Conservation (phyloP, 169 alveolate genomes). For the Plasmodium billcollinsi region DNA sequence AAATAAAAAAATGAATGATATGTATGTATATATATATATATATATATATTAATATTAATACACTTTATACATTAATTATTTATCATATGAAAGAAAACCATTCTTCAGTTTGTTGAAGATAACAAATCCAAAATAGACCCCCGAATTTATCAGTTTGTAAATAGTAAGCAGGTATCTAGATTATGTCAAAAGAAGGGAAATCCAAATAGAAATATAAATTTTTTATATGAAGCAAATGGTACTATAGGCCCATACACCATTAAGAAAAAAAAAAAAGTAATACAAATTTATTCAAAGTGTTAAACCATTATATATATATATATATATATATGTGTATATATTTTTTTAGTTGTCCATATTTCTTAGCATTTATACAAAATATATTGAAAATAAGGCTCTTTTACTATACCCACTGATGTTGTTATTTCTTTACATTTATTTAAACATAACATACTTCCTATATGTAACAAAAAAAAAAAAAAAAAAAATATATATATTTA, state of each 20-base stretch:
- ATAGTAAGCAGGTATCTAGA: slow-evolving; percentile 7
- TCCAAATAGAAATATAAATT: not conserved
- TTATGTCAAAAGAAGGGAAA: slow-evolving; percentile 18
- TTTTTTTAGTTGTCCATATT: slow-evolving; percentile 22
- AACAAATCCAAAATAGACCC: slow-evolving; percentile 43
- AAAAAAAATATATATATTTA: not conserved
- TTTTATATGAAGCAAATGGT: slow-evolving; percentile 48
- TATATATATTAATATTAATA: not conserved
- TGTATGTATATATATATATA: not conserved
- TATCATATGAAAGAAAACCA: slow-evolving; percentile 30
- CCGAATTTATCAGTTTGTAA: slow-evolving; percentile 32
- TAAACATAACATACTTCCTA: slow-evolving; percentile 15
- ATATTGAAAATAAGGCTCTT: slow-evolving; percentile 18
- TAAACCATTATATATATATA: not conserved
- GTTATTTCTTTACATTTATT: slow-evolving; percentile 12
- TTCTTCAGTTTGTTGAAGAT: slow-evolving; percentile 47
- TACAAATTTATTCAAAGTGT: not conserved
- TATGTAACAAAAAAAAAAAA: slow-evolving; percentile 42
- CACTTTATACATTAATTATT: not conserved
- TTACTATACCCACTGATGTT: slow-evolving; percentile 35
- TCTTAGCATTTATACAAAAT: slow-evolving; percentile 5
- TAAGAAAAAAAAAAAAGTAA: slow-evolving; percentile 51
- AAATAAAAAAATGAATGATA: not conserved
- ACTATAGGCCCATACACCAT: slow-evolving; percentile 38
- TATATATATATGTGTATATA: not conserved